phyloP scores from a whole-genome alignment of 2,329 filamentous ascomycete species.

The Herpotrichia juniperi region DNA sequence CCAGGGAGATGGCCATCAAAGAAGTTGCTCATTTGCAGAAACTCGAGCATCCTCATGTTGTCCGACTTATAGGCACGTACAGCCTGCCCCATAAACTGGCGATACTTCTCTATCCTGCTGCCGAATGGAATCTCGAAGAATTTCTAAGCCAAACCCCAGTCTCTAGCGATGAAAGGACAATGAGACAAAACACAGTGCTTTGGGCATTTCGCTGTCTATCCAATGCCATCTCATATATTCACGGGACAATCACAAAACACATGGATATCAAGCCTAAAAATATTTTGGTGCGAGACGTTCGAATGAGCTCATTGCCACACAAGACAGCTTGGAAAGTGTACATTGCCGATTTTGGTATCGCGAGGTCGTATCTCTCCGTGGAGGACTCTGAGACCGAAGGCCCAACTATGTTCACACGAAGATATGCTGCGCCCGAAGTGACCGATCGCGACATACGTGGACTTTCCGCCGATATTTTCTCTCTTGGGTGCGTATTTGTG shows the following conservation, averaged over 20 bases:
- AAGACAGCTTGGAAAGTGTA: slow-evolving; percentile 16
- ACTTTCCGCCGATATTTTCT: slow-evolving; percentile 20
- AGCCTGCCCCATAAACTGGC: slow-evolving; percentile 17
- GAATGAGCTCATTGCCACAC: slow-evolving; percentile 5
- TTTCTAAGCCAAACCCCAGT: slow-evolving; percentile 24
- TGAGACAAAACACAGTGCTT: background rate
- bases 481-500: slow-evolving; percentile 24
- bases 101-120: slow-evolving; percentile 27
- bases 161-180: too few species aligned
- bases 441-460: slow-evolving; percentile 13
- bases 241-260: slow-evolving; percentile 21
- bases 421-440: slow-evolving; percentile 24
- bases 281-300: slow-evolving; percentile 20
- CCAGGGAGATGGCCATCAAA: slow-evolving; percentile 18
- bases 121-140: slow-evolving; percentile 22
- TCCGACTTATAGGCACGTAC: slow-evolving; percentile 27
- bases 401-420: slow-evolving; percentile 4
- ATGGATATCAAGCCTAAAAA: slow-evolving; percentile 36
- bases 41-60: slow-evolving; percentile 23
- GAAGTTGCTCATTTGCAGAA: slow-evolving; percentile 25
- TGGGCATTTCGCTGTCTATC: slow-evolving; percentile 18
- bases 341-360: slow-evolving; percentile 33
- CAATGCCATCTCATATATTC: slow-evolving; percentile 19
- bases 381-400: slow-evolving; percentile 24
- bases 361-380: slow-evolving; percentile 18